Percentiles rank a stretch among this genome's conserved stretches.
phyloP scores from a whole-genome alignment of 495 filamentous ascomycete genomes.

The Neurospora sp. region DNA sequence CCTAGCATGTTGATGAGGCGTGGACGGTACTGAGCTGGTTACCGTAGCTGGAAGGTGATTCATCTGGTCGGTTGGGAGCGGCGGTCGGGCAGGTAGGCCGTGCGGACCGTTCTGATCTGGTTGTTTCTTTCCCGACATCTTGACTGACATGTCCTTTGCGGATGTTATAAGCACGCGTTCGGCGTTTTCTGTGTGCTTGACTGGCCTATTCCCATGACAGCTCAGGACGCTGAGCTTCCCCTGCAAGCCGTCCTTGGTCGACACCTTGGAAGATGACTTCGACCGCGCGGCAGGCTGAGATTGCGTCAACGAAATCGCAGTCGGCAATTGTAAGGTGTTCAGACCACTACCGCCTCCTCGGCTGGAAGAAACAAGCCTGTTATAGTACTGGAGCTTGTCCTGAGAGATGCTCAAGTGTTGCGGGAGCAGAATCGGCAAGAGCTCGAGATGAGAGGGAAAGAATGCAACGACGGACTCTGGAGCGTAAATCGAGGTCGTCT shows the following conservation, averaged over 20 bases:
- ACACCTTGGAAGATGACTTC: conserved; percentile 42
- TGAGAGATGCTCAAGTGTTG: conserved; percentile 41
- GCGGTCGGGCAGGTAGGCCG: conserved; percentile 22
- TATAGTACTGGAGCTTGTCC: conserved; percentile 44
- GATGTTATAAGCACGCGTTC: conserved; percentile 45
- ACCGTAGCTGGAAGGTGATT: conserved; percentile 40
- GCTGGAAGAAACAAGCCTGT: conserved; percentile 40
- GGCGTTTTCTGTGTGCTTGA: conserved; percentile 37
- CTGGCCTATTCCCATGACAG: conserved; percentile 51
- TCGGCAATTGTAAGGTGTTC: conserved; percentile 35
- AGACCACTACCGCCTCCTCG: conserved; percentile 34
- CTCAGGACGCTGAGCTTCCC: conserved; percentile 30
- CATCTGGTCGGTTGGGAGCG: conserved; percentile 21
- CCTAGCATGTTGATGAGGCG: conserved; percentile 79
- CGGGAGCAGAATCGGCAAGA: conserved; percentile 37
- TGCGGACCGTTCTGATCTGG: conserved; percentile 19
- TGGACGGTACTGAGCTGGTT: conserved; percentile 88
- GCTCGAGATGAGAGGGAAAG: conserved; percentile 31
- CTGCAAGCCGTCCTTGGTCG: conserved; percentile 35
- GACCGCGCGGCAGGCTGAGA: conserved; percentile 38
- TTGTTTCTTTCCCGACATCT: conserved; percentile 39
- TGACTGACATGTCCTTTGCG: conserved; percentile 33
- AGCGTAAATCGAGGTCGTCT: conserved; percentile 12
- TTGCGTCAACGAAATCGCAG: conserved; percentile 35
- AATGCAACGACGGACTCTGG: conserved; percentile 17